phyloP scores from a whole-genome alignment of 2,329 filamentous ascomycete genomes.

The Aspergillus hiratsukae region DNA sequence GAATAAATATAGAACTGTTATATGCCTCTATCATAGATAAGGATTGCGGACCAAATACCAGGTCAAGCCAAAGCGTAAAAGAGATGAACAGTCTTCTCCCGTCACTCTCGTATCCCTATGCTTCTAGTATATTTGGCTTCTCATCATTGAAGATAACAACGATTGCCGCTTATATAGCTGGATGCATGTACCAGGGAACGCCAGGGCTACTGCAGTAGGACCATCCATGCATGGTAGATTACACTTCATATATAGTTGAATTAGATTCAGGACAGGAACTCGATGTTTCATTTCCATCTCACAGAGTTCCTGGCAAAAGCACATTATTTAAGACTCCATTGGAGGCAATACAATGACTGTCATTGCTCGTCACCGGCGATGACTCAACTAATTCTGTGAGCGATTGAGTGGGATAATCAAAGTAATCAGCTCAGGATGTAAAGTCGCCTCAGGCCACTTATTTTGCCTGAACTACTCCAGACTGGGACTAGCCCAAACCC shows the following conservation, averaged over 20 bases:
- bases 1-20: too few relatives aligned
- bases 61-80: too few relatives aligned
- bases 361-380: not conserved
- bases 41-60: not conserved
- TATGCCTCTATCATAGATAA: not conserved
- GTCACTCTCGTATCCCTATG: too few relatives aligned
- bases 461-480: not conserved
- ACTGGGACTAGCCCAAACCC: not conserved
- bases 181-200: not conserved
- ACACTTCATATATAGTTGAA: not conserved
- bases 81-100: too few relatives aligned
- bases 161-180: too few relatives aligned
- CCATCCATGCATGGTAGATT: not conserved
- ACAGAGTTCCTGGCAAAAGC: not conserved
- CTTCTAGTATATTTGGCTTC: too few relatives aligned
- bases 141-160: too few relatives aligned
- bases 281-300: not conserved
- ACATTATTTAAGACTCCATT: not conserved
- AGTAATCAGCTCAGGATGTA: not conserved
- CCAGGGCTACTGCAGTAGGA: not conserved
- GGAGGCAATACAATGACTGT: not conserved
- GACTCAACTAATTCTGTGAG: not conserved
- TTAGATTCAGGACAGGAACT: not conserved
- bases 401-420: not conserved
- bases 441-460: not conserved